Percentiles rank a stretch among this genome's conserved stretches.
These are phyloP conservation scores for Tuber umbilicatum DNA, from an alignment of 495 filamentous ascomycete species.

Conservation along the genomic window DNA sequence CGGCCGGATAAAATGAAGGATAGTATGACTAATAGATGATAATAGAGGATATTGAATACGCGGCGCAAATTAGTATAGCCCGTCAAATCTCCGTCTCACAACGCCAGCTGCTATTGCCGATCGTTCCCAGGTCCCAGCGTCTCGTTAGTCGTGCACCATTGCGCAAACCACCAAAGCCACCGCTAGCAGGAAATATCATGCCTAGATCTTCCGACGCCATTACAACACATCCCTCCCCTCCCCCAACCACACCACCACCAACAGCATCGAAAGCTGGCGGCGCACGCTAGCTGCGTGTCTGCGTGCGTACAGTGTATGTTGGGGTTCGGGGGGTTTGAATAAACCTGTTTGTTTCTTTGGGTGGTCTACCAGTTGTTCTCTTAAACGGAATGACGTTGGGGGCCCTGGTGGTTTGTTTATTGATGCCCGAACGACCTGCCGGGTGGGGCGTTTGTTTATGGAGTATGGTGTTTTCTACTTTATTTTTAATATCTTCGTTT, in stretches of 20 bases:
- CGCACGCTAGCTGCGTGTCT: neutral
- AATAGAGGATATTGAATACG: slow-evolving; percentile 34
- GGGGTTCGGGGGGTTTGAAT: neutral
- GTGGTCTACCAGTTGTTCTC: neutral
- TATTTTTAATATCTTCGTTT: neutral
- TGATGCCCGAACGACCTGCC: neutral
- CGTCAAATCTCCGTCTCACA: slow-evolving; percentile 38
- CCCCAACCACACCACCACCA: neutral
- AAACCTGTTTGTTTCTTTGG: neutral
- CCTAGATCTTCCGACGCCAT: neutral
- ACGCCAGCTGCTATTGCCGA: slow-evolving; percentile 35
- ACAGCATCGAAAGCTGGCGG: neutral
- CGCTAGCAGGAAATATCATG: neutral
- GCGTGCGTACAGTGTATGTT: neutral
- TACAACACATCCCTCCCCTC: neutral
- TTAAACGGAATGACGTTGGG: neutral
- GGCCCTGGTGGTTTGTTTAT: neutral
- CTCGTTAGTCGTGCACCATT: slow-evolving; percentile 31
- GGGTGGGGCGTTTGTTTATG: neutral
- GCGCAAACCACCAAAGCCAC: slow-evolving; percentile 8
- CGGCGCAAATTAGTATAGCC: slow-evolving; percentile 38
- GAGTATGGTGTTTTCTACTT: neutral
- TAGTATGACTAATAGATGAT: slow-evolving; percentile 11
- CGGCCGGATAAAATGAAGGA: neutral
- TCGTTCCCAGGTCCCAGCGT: slow-evolving; percentile 35